Evolutionary conservation across 768 basidiomycete species (phyloP), one percentile per base, ranked within the genome.

Genomic region (Tylopilus plumbeoviolaceoides): DNA sequence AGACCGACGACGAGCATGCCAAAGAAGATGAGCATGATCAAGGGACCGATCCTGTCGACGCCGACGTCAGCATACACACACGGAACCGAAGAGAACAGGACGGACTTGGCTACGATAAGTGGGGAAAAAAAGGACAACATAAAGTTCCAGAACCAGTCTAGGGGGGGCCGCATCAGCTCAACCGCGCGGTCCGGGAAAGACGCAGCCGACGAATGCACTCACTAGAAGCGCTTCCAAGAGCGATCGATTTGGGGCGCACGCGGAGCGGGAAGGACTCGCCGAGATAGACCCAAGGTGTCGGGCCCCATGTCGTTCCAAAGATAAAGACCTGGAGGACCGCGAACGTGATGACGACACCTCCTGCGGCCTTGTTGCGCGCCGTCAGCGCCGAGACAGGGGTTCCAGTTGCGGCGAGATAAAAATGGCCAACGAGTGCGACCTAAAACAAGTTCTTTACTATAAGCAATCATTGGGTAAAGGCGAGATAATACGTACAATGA

Each of bases 181-280:
- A 35, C 28, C 36, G 45, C 20, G 17, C 25, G 38, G 28, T 25
- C 48, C 47, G 42, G 42, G 31, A 25, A 35, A 36, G 12, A 17
- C 23, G 45, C 17, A 23, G 7, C 35, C 10, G 51, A 48, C 20
- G 44, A 7, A 30, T 30, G 27, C 17, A 33, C 61, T 47, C 25
- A 79, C 76, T 80, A 25, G 78, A 72, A 0, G 78, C 78, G 39
- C 83, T 84, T 9, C 86, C 86, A n/a, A 89, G 73, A 0, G 88
- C 88, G 62, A 91, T 89, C 58, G 79, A 75, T 67, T 89, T 89
- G 7, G 89, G 79, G 51, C 88, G 79, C 42, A 91, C 85, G 44
- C 87, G 83, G 21, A 91, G 80, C 14, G 88, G 89, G 79, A 90
- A 91, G 18, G 82, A 84, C 73, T 90, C 87, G 47, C 86, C 86